phyloP scores from a whole-genome alignment of 179 eudicot genomes.

The Beta corolliflora region DNA sequence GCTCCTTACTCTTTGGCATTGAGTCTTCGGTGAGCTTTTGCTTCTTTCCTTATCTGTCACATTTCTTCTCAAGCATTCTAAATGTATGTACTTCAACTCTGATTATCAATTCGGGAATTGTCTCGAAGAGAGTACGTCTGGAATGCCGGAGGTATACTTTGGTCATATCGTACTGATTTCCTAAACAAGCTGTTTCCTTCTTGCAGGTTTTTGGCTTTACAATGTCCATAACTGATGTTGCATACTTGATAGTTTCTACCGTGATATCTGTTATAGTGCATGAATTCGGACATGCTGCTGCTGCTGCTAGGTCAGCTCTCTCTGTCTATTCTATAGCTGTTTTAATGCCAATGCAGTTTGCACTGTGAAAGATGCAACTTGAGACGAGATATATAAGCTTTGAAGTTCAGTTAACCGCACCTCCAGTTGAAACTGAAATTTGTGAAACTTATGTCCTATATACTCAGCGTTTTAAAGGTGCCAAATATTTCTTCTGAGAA shows the following conservation, averaged over 20 bases:
- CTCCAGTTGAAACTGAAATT: background rate
- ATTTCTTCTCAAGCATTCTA: background rate
- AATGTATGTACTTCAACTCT: background rate
- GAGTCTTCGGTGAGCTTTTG: slow-evolving; percentile 58
- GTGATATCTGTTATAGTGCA: slow-evolving; percentile 65
- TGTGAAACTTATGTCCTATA: background rate
- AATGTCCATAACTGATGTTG: slow-evolving; percentile 56
- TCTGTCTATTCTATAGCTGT: slow-evolving; percentile 1
- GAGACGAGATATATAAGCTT: background rate
- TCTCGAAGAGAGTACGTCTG: background rate
- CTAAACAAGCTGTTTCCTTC: background rate
- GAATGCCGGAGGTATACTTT: background rate
- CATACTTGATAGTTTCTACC: slow-evolving; percentile 60
- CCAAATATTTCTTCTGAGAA: background rate
- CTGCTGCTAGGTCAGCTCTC: slow-evolving; percentile 87
- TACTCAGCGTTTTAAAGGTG: background rate
- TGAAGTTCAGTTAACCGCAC: background rate
- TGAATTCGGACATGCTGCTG: slow-evolving; percentile 94
- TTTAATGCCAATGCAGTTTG: slow-evolving; percentile 8
- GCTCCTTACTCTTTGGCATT: slow-evolving; percentile 52
- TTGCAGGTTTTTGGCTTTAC: slow-evolving; percentile 57
- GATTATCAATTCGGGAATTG: background rate
- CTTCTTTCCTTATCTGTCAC: background rate
- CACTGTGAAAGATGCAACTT: background rate
- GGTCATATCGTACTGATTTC: background rate